Base-by-base conservation (phyloP, 345 rosid genomes). In the Populus euphratica region DNA sequence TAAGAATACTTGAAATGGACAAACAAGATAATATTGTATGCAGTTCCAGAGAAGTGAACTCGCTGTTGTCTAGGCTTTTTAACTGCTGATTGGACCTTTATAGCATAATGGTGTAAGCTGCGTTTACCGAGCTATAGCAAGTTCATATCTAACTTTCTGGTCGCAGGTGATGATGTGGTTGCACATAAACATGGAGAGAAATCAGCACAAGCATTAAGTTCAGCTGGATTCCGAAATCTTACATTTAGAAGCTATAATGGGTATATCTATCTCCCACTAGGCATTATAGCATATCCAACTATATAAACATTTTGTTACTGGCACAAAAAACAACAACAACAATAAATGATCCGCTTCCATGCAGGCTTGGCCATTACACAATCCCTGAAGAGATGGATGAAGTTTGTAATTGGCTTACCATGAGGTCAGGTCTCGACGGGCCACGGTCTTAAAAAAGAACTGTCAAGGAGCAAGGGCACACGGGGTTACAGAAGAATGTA, bases 151-250 rank as follows among this genome's bases (percentile, higher is more conserved):
- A 41, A 29, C 76, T 81, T 41, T 44, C 70, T 68, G 75, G 79
- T 74, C 78, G 80, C 85, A 89, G 94, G 78, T 41, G 94, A 91
- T 62, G 93, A 91, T 82, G 93, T 89, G 54, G 89, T 91, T 78
- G 88, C 91, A 33, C 86, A 87, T 49, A 72, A 47, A 36, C 88
- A 80, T 27, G 94, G 93, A 54, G 89, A 89, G 83, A 91, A 70
- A 79, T 89, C 94, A 10, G 93, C 93, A 6, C 86, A 85, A 21
- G 39, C 78, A 38, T 84, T 91, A 63, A 84, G 68, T 66, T 75
- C 85, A 73, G 81, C 85, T 73, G 95, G 94, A 62, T 91, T 89
- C 72, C 80, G 73, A 66, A 70, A 85, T 75, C 84, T 85, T 43
- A 79, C 59, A 0, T 87, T 87, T 36, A 76, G 82, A 78, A 41